Evolutionary conservation across 2,329 filamentous ascomycete genomes (phyloP).

Genomic region (Samsoniella hepiali): DNA sequence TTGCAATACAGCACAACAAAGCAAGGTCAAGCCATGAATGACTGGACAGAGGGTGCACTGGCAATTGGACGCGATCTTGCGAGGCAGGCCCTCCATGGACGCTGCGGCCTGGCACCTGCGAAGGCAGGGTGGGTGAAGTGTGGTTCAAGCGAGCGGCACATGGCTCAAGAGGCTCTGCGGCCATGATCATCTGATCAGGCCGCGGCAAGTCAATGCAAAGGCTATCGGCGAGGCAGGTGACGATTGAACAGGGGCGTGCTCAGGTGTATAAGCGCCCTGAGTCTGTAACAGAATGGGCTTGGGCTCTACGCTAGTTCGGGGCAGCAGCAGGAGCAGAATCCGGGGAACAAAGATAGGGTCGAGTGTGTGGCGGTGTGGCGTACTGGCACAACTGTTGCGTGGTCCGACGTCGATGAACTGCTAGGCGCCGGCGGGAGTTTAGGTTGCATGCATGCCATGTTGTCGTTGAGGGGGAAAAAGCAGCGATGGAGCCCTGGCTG

Average conservation of each 20-base stretch:
- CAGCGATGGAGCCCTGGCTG: neutral
- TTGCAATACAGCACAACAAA: too few relatives aligned
- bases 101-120: too few relatives aligned
- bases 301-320: neutral
- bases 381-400: neutral
- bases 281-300: neutral
- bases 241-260: neutral
- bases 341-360: neutral
- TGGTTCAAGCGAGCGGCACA: too few relatives aligned
- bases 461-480: neutral
- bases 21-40: too few relatives aligned
- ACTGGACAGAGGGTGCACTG: too few relatives aligned
- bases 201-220: neutral
- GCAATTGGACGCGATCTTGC: too few relatives aligned
- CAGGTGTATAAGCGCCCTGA: slow-evolving; percentile 9
- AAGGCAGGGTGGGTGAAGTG: too few relatives aligned
- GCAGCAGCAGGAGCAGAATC: neutral
- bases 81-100: too few relatives aligned
- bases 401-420: neutral
- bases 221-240: neutral
- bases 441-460: neutral
- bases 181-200: too few relatives aligned
- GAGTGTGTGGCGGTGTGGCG: neutral
- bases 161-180: too few relatives aligned
- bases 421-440: neutral